A percentile compares a stretch with the other conserved stretches of the same genome.
Conservation (phyloP, 805 yeast species). For the Wickerhamiella allomyrinae region DNA sequence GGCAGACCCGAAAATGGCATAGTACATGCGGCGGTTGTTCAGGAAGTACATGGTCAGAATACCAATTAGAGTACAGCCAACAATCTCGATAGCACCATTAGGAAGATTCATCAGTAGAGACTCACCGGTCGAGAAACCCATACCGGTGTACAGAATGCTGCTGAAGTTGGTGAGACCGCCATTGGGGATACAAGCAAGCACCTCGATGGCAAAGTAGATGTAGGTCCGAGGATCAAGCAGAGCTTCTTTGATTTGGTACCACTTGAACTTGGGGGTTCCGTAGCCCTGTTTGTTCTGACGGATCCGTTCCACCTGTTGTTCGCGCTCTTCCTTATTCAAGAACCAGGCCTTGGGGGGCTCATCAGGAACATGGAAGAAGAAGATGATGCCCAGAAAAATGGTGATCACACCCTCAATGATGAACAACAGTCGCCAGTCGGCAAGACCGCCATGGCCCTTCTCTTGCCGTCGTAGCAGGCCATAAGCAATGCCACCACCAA, state of each 20-base stretch:
- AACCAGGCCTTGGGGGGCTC: conserved; percentile 36
- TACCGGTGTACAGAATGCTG: conserved; percentile 28
- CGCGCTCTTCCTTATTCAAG: conserved; percentile 32
- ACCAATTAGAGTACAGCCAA: conserved; percentile 9
- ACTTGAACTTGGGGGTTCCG: conserved; percentile 38
- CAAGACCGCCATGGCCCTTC: conserved; percentile 11
- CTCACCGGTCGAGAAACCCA: conserved; percentile 17
- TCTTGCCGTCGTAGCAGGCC: conserved; percentile 23
- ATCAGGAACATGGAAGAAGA: conserved; percentile 32
- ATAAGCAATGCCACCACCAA: conserved; percentile 38
- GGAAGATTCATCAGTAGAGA: conserved; percentile 33
- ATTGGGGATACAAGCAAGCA: conserved; percentile 34
- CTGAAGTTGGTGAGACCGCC: conserved; percentile 41
- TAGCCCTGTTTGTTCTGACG: conserved; percentile 42
- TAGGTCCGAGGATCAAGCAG: conserved; percentile 36
- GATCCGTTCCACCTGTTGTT: conserved; percentile 37
- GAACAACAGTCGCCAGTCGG: conserved; percentile 41
- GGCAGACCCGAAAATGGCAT: conserved; percentile 36
- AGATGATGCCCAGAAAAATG: conserved; percentile 23
- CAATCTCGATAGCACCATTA: conserved; percentile 30
- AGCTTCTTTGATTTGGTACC: conserved; percentile 39
- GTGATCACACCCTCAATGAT: conserved; percentile 45
- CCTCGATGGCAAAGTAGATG: conserved; percentile 30
- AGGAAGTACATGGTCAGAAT: conserved; percentile 8
- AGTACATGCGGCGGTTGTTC: conserved; percentile 10